Percentiles rank a stretch among this genome's conserved stretches.
Evolutionary conservation across 1,284 basidiomycete species (phyloP).

Genomic region (Mycosarcoma mackinlayi): DNA sequence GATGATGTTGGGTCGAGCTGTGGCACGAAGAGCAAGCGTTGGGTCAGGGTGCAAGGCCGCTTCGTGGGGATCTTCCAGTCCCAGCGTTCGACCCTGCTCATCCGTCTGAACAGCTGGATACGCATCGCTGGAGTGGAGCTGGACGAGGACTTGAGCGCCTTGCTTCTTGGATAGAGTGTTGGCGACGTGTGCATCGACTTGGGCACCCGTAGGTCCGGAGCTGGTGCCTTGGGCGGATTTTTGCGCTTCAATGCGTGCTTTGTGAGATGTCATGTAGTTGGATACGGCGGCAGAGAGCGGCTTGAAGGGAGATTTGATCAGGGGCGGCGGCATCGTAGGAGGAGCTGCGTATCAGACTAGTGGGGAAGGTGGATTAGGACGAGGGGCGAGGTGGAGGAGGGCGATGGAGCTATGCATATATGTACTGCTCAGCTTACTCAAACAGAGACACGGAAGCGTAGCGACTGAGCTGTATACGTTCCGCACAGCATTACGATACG

Average conservation of each 20-base stretch:
- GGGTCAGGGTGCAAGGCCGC: slow-evolving; percentile 39
- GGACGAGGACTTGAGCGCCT: slow-evolving; percentile 2
- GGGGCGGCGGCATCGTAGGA: slow-evolving; percentile 15
- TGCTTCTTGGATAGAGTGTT: slow-evolving; percentile 24
- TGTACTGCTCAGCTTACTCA: not conserved
- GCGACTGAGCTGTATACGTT: not conserved
- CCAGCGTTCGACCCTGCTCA: slow-evolving; percentile 31
- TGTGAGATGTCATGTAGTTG: slow-evolving; percentile 26
- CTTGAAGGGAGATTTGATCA: slow-evolving; percentile 14
- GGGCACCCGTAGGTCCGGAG: slow-evolving; percentile 29
- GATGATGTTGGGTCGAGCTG: slow-evolving; percentile 7
- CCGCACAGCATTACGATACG: not conserved
- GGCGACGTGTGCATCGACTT: slow-evolving; percentile 45
- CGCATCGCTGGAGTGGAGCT: not conserved
- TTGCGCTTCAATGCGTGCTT: slow-evolving; percentile 25
- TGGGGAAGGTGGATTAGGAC: not conserved
- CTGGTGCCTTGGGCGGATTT: slow-evolving; percentile 27
- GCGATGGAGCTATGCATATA: not conserved
- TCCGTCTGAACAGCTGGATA: slow-evolving; percentile 15
- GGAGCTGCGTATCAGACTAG: not conserved
- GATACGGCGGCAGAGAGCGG: slow-evolving; percentile 17
- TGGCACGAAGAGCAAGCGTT: slow-evolving; percentile 7
- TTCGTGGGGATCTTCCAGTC: slow-evolving; percentile 49
- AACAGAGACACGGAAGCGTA: not conserved
- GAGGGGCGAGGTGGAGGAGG: not conserved